These are phyloP conservation scores for Podaxis carcinomalis DNA, from an alignment of 768 basidiomycete genomes.

Conservation along the genomic window DNA sequence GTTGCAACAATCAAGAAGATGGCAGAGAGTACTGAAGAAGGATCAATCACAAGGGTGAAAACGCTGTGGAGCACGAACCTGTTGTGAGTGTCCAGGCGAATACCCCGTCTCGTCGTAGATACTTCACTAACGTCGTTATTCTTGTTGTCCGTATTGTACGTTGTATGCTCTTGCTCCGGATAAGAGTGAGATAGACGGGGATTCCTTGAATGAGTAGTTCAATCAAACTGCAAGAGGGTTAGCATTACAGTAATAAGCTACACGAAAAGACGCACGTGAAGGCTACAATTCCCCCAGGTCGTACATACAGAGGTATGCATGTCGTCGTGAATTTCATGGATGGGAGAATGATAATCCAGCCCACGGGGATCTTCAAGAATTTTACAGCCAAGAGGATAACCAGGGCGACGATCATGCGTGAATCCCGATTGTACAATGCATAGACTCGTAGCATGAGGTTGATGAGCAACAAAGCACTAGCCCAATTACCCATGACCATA, in stretches of 20 bases:
- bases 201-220: neutral
- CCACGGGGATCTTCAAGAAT: neutral
- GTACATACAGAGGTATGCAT: neutral
- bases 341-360: neutral
- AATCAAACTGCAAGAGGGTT: neutral
- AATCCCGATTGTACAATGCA: neutral
- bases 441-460: constrained; percentile 4
- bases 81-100: neutral
- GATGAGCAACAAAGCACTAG: neutral
- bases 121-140: neutral
- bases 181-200: neutral
- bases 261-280: neutral
- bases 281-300: neutral
- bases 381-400: neutral
- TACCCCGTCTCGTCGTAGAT: neutral
- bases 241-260: neutral
- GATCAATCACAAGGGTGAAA: neutral
- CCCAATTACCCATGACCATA: neutral
- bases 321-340: neutral
- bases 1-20: neutral
- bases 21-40: neutral
- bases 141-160: neutral
- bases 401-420: neutral
- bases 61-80: neutral
- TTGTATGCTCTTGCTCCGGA: neutral